phyloP scores from a whole-genome alignment of 805 yeast genomes.

The Wickerhamiella allomyrinae region DNA sequence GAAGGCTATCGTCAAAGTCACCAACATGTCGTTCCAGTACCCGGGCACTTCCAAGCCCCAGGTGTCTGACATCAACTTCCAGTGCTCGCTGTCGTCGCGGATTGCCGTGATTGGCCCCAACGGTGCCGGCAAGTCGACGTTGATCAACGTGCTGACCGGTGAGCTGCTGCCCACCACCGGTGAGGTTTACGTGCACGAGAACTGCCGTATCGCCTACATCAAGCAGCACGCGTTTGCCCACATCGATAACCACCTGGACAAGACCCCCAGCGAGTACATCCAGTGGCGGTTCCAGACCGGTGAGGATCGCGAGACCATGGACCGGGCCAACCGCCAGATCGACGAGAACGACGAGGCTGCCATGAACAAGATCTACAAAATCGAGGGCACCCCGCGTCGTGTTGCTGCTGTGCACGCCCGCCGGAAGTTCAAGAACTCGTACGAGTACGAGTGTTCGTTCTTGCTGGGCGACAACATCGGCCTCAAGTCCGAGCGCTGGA shows the following conservation, averaged over 20 bases:
- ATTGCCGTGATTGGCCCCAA: constrained; percentile 95
- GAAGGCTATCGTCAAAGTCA: constrained; percentile 80
- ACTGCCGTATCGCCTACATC: constrained; percentile 99
- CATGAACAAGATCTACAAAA: constrained; percentile 98
- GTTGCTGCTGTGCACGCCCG: constrained; percentile 86
- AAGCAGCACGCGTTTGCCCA: constrained; percentile 99
- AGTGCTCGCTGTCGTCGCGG: constrained; percentile 89
- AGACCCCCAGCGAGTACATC: constrained; percentile 98
- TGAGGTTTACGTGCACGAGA: constrained; percentile 99
- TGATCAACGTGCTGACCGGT: constrained; percentile 84
- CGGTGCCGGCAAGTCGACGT: constrained; percentile 97
- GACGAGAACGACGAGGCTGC: constrained; percentile 93
- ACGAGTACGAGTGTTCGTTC: constrained; percentile 99
- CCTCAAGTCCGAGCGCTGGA: constrained; percentile 98
- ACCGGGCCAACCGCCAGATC: constrained; percentile 98
- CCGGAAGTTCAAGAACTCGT: constrained; percentile 99
- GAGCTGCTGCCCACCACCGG: constrained; percentile 95
- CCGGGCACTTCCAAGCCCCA: constrained; percentile 86
- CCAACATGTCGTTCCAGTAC: constrained; percentile 72
- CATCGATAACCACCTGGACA: constrained; percentile 96
- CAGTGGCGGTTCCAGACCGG: constrained; percentile 99
- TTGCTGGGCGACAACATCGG: constrained; percentile 96
- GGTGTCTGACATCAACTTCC: constrained; percentile 62
- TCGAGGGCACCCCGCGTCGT: constrained; percentile 98
- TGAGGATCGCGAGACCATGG: constrained; percentile 99